These are phyloP conservation scores for Fusarium verrucosum DNA, from an alignment of 2,329 filamentous ascomycete species.

Conservation along the genomic window DNA sequence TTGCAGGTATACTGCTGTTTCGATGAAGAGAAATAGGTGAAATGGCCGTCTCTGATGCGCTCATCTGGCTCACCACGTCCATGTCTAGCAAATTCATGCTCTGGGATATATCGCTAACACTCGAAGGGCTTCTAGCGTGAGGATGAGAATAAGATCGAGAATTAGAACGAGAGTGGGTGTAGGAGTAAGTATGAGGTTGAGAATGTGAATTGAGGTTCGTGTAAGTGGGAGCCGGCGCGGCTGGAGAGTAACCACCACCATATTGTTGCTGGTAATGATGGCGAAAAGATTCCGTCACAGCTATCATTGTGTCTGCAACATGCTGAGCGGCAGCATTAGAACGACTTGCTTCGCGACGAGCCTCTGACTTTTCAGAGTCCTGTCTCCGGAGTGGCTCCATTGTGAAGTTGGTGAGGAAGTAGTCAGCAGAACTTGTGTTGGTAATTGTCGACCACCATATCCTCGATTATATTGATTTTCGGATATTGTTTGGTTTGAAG, in stretches of 20 bases:
- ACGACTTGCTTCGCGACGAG: constrained; percentile 25
- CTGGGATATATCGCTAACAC: constrained; percentile 36
- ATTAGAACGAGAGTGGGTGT: background rate
- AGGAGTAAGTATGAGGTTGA: background rate
- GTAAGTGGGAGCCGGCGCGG: constrained; percentile 37
- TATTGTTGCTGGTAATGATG: constrained; percentile 37
- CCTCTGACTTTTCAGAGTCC: constrained; percentile 40
- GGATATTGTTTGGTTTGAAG: background rate
- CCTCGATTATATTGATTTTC: background rate
- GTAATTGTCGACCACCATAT: constrained; percentile 23
- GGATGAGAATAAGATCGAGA: constrained; percentile 3
- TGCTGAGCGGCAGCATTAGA: constrained; percentile 32
- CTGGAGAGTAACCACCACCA: constrained; percentile 26
- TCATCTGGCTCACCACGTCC: constrained; percentile 32
- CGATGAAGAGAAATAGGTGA: constrained; percentile 29
- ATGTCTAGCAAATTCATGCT: constrained; percentile 28
- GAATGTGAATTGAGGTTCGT: constrained; percentile 10
- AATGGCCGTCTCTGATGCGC: constrained; percentile 30
- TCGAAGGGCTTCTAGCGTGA: constrained; percentile 36
- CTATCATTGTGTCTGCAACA: constrained; percentile 41
- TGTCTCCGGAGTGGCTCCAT: constrained; percentile 38
- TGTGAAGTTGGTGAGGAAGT: constrained; percentile 13
- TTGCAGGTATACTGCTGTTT: constrained; percentile 10
- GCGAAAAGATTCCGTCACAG: constrained; percentile 42
- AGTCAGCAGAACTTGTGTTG: constrained; percentile 23